Percentiles rank a stretch among this genome's conserved stretches.
Conservation (phyloP, 1,284 basidiomycete genomes). For the Melampsora occidentalis region DNA sequence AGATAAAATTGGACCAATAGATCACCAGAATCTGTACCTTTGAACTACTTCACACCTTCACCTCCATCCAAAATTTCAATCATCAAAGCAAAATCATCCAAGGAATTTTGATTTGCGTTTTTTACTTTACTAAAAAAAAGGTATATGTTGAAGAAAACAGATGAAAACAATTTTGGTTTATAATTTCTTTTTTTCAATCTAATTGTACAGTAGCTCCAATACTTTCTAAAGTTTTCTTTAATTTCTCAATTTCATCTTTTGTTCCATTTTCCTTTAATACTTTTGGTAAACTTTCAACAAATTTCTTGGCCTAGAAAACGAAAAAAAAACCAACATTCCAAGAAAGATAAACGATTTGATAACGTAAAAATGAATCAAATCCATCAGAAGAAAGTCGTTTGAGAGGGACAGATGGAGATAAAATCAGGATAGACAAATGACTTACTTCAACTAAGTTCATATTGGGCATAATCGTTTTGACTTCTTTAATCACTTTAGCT, state of each 20-base stretch:
- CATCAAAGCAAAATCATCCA: too few relatives aligned
- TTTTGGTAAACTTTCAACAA: slow-evolving; percentile 94
- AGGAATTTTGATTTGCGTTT: too few relatives aligned
- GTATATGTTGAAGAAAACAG: too few relatives aligned
- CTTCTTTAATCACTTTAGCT: slow-evolving; percentile 96
- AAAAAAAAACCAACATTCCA: not conserved
- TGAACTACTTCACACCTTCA: too few relatives aligned
- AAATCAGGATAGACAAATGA: slow-evolving; percentile 47
- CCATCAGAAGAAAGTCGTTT: too few relatives aligned
- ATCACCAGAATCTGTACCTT: too few relatives aligned
- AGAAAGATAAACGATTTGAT: slow-evolving; percentile 2
- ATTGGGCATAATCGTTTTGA: slow-evolving; percentile 90
- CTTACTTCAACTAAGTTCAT: slow-evolving; percentile 91
- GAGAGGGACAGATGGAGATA: too few relatives aligned
- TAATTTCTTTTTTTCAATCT: not conserved
- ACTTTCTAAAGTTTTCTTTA: slow-evolving; percentile 82
- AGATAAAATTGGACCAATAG: too few relatives aligned
- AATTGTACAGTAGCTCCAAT: slow-evolving; percentile 78
- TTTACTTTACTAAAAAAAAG: too few relatives aligned
- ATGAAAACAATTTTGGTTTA: too few relatives aligned
- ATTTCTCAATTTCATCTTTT: slow-evolving; percentile 97
- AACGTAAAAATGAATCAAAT: too few relatives aligned
- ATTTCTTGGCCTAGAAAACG: slow-evolving; percentile 84
- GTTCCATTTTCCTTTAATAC: slow-evolving; percentile 90
- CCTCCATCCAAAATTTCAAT: too few relatives aligned